phyloP scores from a whole-genome alignment of 169 alveolate species.

The Plasmodium ovale region DNA sequence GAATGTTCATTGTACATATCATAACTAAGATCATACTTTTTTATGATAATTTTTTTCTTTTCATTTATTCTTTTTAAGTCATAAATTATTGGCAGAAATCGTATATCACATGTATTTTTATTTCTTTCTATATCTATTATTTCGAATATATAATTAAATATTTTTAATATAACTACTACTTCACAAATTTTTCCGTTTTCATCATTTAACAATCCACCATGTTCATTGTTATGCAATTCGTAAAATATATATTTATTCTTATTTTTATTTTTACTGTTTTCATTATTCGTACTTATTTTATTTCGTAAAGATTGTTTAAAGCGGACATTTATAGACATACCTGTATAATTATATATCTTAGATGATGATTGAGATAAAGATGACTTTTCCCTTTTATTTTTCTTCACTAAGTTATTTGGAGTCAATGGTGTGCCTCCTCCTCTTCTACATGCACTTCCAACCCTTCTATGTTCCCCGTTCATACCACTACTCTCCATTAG shows the following conservation, averaged over 20 bases:
- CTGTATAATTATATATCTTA: conserved; percentile 47
- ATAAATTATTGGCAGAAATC: conserved; percentile 52
- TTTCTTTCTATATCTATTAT: conserved; percentile 53
- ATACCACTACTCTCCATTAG: background rate
- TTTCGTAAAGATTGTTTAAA: conserved; percentile 55
- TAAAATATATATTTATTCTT: conserved; percentile 45
- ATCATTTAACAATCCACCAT: conserved; percentile 53
- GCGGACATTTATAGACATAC: conserved; percentile 25
- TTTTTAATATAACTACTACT: conserved; percentile 31
- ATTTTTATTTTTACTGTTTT: background rate
- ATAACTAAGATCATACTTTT: conserved; percentile 28
- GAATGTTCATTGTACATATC: conserved; percentile 61
- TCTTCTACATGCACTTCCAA: no score
- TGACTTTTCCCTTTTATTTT: background rate
- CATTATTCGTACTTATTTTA: conserved; percentile 4
- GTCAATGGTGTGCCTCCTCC: no score
- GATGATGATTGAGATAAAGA: background rate
- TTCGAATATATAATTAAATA: conserved; percentile 48
- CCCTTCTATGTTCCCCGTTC: background rate
- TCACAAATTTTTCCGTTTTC: conserved; percentile 67
- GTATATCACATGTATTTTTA: conserved; percentile 49
- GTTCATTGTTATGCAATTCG: conserved; percentile 39
- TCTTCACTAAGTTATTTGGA: no score
- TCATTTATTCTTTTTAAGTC: conserved; percentile 37
- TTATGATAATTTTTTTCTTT: conserved; percentile 40